Base-by-base conservation (phyloP, 345 rosid species). In the Ricinus communis region DNA sequence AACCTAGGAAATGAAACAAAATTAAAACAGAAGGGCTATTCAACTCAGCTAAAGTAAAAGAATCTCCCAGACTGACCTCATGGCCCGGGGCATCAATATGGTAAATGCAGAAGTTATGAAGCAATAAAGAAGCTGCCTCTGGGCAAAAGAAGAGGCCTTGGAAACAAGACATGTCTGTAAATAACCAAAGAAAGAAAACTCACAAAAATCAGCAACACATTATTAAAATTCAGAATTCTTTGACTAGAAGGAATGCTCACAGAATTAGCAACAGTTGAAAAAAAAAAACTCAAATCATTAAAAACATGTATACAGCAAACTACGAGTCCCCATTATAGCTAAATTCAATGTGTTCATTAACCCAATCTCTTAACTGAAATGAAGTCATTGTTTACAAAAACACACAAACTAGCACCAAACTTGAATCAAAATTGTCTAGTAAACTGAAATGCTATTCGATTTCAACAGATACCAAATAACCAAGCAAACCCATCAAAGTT, bases 21-120 rank as follows among this genome's bases (percentile, higher is more conserved):
- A 25, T 10, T 8, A 52, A 49, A 43, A 43, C 24, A 65, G 22
- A n/a, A n/a, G n/a, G n/a, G n/a, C 10, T 21, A 43, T 2, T 16
- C 30, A 66, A 43, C 41, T 27, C 1, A 62, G 24, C 0, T 16
- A 13, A 21, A 41, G 27, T 50, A 50, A 43, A 53, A 22, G 28
- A 60, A 75, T 65, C 52, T 53, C 54, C 50, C 30, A 53, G n/a
- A 79, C 87, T 71, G 77, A 85, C 89, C 91, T 87, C 87, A 69
- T 87, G 92, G 57, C 92, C 92, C 0, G 89, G 88, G 66, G 90
- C 87, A 81, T 84, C 85, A 62, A 87, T 85, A 75, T 87, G 92
- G 68, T 87, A 85, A 67, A 87, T 70, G 75, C 92, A 87, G 82
- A 87, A 87, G 81, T 82, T 87, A 58, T 81, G 84, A 71, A 82